Conservation (phyloP, 495 filamentous ascomycete genomes). For the Aspergillus hancockii region DNA sequence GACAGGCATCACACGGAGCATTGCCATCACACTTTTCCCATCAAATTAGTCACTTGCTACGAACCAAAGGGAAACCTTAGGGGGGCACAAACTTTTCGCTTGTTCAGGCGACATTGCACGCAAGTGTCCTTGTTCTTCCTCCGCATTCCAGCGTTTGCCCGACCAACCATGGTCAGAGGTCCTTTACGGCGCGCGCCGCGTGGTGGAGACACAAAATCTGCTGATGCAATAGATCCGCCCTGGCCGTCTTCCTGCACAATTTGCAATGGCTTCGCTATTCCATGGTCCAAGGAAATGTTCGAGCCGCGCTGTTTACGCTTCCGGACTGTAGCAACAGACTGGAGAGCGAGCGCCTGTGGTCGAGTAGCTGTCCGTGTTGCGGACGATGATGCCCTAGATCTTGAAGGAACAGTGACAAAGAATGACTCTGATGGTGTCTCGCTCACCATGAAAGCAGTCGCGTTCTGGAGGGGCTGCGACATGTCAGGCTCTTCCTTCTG, state of each 20-base stretch:
- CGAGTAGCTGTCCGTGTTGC: slow-evolving; percentile 28
- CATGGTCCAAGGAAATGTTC: slow-evolving; percentile 32
- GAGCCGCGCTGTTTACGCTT: slow-evolving; percentile 45
- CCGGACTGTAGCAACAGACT: slow-evolving; percentile 37
- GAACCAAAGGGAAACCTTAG: neutral
- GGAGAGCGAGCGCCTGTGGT: slow-evolving; percentile 37
- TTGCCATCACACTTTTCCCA: slow-evolving; percentile 45
- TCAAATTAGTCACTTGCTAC: slow-evolving; percentile 2
- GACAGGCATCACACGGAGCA: slow-evolving; percentile 50
- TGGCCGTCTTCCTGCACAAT: slow-evolving; percentile 52
- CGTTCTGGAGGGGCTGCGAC: slow-evolving; percentile 28
- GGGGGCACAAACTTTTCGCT: slow-evolving; percentile 42
- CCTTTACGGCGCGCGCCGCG: slow-evolving; percentile 50
- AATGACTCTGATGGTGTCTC: slow-evolving; percentile 36
- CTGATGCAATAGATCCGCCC: slow-evolving; percentile 49
- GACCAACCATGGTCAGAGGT: slow-evolving; percentile 44
- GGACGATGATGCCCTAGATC: slow-evolving; percentile 29
- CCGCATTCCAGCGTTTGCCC: slow-evolving; percentile 47
- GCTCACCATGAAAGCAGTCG: slow-evolving; percentile 44
- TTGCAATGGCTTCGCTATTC: slow-evolving; percentile 39
- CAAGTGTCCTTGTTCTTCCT: slow-evolving; percentile 53
- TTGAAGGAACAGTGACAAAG: slow-evolving; percentile 28
- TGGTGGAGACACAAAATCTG: slow-evolving; percentile 49
- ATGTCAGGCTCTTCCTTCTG: slow-evolving; percentile 30
- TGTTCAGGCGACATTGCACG: slow-evolving; percentile 50